Base-by-base conservation (phyloP, 2,329 filamentous ascomycete species). In the Monilinia polystroma region DNA sequence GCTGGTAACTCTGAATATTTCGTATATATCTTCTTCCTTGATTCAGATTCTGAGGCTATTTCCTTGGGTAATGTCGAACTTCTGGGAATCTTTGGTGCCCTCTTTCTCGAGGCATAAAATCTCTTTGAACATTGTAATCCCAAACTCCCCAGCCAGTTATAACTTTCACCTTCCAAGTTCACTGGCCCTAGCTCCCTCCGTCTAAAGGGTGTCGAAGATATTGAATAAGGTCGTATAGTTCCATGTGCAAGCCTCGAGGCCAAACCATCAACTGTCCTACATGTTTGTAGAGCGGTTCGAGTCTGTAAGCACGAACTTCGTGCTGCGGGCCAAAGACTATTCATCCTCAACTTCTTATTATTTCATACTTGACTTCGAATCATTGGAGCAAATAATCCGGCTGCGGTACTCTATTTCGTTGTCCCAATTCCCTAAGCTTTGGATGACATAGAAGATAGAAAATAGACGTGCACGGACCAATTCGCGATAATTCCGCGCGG, bases 1-100 rank as follows among this genome's bases (percentile, higher is more conserved):
- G 77, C 77, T 0, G 86, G 87, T n/a, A 89, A 76, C 62, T 87
- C 79, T 66, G 83, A 80, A 73, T 87, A 89, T 69, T 82, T 76
- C n/a, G 78, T 82, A 67, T 85, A 78, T 62, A 82, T 72, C 11
- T 65, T 53, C 45, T 64, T 66, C 2, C 66, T 64, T 11, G 26
- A 60, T 53, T 69, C 66, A 43, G 35, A 35, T 6, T 41, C 71
- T 66, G 45, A 4, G 26, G 45, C n/a, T 23, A 38, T 38, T 23
- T 38, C 10, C 20, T 18, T 38, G n/a, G 29, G 8, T 23, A 26
- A 26, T 23, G 32, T 62, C 45, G 29, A 51, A 26, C 35, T 51
- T 20, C 20, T 62, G 5, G 58, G n/a, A 14, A 51, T 26, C 32
- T 7, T 51, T 51, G 58, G n/a, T 26, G 45, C 29, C n/a, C 1